Base-by-base conservation (phyloP, 345 rosid genomes). In the Trapa incisa region DNA sequence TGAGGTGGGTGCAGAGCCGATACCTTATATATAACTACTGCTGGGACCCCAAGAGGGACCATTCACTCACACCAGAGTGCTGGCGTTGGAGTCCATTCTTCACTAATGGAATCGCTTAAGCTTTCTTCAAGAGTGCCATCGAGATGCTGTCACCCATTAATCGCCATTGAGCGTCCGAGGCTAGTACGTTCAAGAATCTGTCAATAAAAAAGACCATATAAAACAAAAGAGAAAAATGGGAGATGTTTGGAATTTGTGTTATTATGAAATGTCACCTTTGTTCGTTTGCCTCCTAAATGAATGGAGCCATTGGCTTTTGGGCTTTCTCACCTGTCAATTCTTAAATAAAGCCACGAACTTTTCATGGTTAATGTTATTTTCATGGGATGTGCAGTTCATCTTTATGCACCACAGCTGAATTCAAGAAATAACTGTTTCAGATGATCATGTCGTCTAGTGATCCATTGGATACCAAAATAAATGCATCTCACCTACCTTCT, bases 31-130 rank as follows among this genome's bases (percentile, higher is more conserved):
- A 94, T 58, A 72, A 94, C 70, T 94, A 94, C 64, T 94, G 99
- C 80, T 54, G 53, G 74, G 99, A 94, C 74, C 65, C 70, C 58
- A 91, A 79, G 36, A 81, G 99, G 61, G 96, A 94, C 71, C 97
- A 84, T 74, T 83, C 91, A 68, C 71, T 84, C 47, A 94, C 95
- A 22, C 97, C 99, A 0, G 99, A 94, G 75, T 94, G 99, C 73
- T 64, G 84, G 84, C 64, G 68, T 33, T 79, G 61, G 56, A 15
- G 8, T 22, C 29, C 29, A 22, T 22, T 22, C 29, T 22, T 22
- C 29, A 22, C 29, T 22, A 22, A 22, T 22, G 29, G 29, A 22
- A 22, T 22, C 29, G 29, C 29, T 22, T 22, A 22, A 22, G 29
- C 29, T 22, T 0, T 22, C 29, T 22, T 22, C 29, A 22, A 22